A percentile compares a stretch with the other conserved stretches of the same genome.
phyloP scores from a whole-genome alignment of 2,329 filamentous ascomycete genomes.

The Talaromyces albobiverticillius region DNA sequence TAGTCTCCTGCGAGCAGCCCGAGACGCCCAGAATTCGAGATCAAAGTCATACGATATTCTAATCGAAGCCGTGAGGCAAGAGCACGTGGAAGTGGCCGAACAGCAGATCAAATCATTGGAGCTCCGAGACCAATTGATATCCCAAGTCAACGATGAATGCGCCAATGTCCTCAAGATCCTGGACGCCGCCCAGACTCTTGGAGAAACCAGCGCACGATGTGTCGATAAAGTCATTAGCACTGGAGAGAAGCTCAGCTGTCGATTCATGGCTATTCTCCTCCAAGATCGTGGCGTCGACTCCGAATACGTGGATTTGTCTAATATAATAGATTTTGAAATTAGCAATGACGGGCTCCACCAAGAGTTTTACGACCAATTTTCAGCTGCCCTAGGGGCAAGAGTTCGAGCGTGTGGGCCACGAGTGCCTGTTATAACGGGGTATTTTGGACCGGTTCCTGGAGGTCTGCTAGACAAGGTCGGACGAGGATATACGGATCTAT shows the following conservation, averaged over 20 bases:
- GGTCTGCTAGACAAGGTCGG: constrained; percentile 89
- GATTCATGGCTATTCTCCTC: constrained; percentile 81
- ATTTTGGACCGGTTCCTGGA: constrained; percentile 90
- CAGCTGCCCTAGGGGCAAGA: constrained; percentile 60
- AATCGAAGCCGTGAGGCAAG: constrained; percentile 75
- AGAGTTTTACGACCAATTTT: constrained; percentile 66
- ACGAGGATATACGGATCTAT: constrained; percentile 94
- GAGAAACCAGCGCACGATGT: constrained; percentile 71
- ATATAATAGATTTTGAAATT: constrained; percentile 67
- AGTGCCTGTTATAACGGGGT: constrained; percentile 82
- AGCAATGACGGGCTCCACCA: constrained; percentile 59
- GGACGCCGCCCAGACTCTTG: constrained; percentile 58
- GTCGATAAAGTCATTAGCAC: constrained; percentile 90
- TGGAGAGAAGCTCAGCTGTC: constrained; percentile 92
- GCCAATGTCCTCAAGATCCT: constrained; percentile 73
- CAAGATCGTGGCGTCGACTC: constrained; percentile 78
- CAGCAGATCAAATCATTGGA: constrained; percentile 57
- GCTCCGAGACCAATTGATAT: constrained; percentile 58
- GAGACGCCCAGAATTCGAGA: constrained; percentile 47
- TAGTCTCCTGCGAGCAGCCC: constrained; percentile 48
- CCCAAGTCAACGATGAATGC: constrained; percentile 74
- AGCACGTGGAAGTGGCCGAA: constrained; percentile 74
- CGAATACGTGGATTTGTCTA: constrained; percentile 85
- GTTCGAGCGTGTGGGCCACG: constrained; percentile 63
- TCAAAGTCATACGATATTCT: constrained; percentile 66